phyloP scores from a whole-genome alignment of 1,284 basidiomycete species.

The Rhizoctonia solani region DNA sequence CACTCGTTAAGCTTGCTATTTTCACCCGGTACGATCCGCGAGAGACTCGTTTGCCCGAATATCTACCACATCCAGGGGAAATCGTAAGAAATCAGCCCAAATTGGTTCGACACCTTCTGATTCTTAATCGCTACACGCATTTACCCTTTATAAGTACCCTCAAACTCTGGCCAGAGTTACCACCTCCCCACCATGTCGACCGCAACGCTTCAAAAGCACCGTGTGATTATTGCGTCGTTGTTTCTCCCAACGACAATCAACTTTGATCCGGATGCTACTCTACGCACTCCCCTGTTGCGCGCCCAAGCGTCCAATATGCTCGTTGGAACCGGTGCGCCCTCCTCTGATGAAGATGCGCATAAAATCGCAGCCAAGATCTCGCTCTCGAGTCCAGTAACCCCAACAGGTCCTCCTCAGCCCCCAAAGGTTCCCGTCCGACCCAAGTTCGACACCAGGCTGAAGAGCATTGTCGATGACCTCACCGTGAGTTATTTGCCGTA shows the following conservation, averaged over 20 bases:
- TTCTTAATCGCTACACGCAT: conserved; percentile 1
- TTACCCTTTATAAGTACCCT: conserved; percentile 22
- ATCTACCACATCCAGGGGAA: too few relatives aligned
- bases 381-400: conserved; percentile 10
- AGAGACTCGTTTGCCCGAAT: too few relatives aligned
- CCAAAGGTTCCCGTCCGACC: conserved; percentile 9
- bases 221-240: conserved; percentile 74
- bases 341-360: conserved; percentile 10
- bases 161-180: not conserved
- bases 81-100: conserved; percentile 30
- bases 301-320: conserved; percentile 11
- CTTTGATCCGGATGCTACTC: conserved; percentile 24
- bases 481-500: conserved; percentile 52
- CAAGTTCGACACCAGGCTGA: conserved; percentile 44
- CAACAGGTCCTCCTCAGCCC: not conserved
- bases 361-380: not conserved
- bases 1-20: not conserved
- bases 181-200: conserved; percentile 11
- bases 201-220: conserved; percentile 52
- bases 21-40: conserved; percentile 23
- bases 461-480: conserved; percentile 77
- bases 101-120: conserved; percentile 9
- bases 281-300: conserved; percentile 14
- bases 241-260: conserved; percentile 72
- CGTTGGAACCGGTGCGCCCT: conserved; percentile 19